Evolutionary conservation across 305 asterid species (phyloP).

Genomic region (Fraxinus platypoda): DNA sequence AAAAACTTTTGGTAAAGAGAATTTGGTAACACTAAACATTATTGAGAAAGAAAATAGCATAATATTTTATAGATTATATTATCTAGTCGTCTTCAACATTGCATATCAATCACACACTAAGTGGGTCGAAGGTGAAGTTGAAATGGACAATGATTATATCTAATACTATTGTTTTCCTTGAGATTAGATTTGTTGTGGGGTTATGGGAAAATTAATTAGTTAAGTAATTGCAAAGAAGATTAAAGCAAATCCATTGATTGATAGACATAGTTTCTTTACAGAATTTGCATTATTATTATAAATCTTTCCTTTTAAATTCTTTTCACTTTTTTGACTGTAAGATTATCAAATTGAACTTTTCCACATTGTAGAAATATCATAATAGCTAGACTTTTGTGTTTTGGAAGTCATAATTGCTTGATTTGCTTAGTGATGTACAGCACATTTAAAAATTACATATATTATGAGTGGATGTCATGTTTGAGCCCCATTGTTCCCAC

Average conservation of each 20-base stretch:
- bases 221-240: slow-evolving; percentile 1
- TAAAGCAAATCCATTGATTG: slow-evolving; percentile 11
- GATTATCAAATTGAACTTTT: not conserved
- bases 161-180: slow-evolving; percentile 22
- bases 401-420: slow-evolving; percentile 23
- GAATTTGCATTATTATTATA: not conserved
- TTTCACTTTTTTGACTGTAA: not conserved
- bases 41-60: not conserved
- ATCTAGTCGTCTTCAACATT: not conserved
- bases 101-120: not conserved
- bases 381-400: not conserved
- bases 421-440: not conserved
- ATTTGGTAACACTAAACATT: not conserved
- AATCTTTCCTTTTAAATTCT: not conserved
- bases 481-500: not conserved
- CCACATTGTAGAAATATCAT: not conserved
- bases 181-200: slow-evolving; percentile 25
- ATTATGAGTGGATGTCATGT: not conserved
- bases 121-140: not conserved
- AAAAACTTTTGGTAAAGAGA: not conserved
- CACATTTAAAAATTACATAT: not conserved
- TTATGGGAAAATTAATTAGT: slow-evolving; percentile 9
- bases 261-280: not conserved
- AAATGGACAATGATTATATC: not conserved
- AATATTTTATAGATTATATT: not conserved